Conservation (phyloP, 208 protist genomes). For the Tritrichomonas foetus region DNA sequence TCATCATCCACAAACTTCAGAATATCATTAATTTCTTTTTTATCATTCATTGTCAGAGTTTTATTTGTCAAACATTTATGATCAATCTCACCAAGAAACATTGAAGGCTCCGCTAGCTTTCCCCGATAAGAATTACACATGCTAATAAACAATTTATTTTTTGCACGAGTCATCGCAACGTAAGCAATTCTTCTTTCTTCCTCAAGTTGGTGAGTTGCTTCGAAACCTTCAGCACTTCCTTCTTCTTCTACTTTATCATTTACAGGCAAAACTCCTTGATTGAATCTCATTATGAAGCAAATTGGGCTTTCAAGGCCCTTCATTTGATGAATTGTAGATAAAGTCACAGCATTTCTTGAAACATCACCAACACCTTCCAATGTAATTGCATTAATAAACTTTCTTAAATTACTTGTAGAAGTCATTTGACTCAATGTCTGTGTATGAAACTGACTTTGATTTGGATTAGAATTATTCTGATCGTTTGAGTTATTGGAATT, state of each 20-base stretch:
- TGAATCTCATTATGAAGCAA: slow-evolving; percentile 43
- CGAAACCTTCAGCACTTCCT: background rate
- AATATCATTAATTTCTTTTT: background rate
- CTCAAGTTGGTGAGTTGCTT: background rate
- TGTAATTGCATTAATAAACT: slow-evolving; percentile 30
- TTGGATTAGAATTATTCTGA: too few species aligned
- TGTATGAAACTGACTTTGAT: too few species aligned
- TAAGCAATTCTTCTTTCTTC: slow-evolving; percentile 41
- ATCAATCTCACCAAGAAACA: background rate
- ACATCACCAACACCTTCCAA: background rate
- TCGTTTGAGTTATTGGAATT: background rate
- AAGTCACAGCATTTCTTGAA: slow-evolving; percentile 8
- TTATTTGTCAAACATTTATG: background rate
- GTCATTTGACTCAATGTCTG: background rate
- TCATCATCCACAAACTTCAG: background rate
- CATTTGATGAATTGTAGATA: slow-evolving; percentile 41
- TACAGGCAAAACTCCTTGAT: background rate
- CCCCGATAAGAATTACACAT: too few species aligned
- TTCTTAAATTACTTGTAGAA: background rate
- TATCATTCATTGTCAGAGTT: background rate
- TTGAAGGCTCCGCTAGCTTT: background rate
- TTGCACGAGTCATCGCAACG: slow-evolving; percentile 35
- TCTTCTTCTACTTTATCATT: background rate
- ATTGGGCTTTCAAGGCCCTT: slow-evolving; percentile 32
- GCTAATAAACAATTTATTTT: background rate